These are phyloP conservation scores for Epichloe sp. DNA, from an alignment of 2,329 filamentous ascomycete genomes.

Conservation along the genomic window DNA sequence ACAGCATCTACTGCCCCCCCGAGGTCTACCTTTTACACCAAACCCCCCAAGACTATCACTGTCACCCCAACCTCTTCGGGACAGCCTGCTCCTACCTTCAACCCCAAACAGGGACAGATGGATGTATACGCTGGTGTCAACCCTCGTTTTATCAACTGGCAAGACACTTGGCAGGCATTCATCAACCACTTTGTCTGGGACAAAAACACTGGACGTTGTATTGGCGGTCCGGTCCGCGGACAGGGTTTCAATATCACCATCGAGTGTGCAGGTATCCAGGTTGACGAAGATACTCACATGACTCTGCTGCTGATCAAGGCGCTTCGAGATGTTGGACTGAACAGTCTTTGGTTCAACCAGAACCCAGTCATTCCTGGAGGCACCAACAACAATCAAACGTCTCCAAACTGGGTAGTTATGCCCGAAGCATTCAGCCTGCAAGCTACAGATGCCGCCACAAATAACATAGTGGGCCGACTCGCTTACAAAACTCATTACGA, in stretches of 20 bases:
- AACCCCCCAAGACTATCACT: conserved; percentile 13
- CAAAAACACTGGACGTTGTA: conserved; percentile 21
- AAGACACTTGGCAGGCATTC: conserved; percentile 24
- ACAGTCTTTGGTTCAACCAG: conserved; percentile 27
- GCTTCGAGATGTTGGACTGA: conserved; percentile 23
- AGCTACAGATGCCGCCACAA: conserved; percentile 20
- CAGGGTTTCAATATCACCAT: conserved; percentile 24
- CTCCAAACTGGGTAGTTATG: conserved; percentile 25
- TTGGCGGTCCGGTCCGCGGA: conserved; percentile 19
- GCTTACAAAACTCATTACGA: conserved; percentile 26
- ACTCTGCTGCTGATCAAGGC: conserved; percentile 27
- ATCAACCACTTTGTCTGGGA: conserved; percentile 29
- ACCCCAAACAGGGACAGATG: conserved; percentile 17
- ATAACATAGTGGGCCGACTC: conserved; percentile 21
- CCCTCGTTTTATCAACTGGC: conserved; percentile 27
- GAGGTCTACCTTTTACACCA: conserved; percentile 19
- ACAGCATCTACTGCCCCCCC: conserved; percentile 21
- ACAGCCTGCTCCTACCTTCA: conserved; percentile 18
- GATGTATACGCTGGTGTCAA: conserved; percentile 20
- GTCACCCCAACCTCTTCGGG: conserved; percentile 12
- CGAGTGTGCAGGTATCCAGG: conserved; percentile 23
- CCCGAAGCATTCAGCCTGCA: conserved; percentile 23
- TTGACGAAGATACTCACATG: conserved; percentile 26
- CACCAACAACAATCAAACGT: conserved; percentile 16
- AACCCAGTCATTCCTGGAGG: conserved; percentile 23